Conservation (phyloP, 2,329 filamentous ascomycete genomes). For the Colletotrichum chlorophyti region DNA sequence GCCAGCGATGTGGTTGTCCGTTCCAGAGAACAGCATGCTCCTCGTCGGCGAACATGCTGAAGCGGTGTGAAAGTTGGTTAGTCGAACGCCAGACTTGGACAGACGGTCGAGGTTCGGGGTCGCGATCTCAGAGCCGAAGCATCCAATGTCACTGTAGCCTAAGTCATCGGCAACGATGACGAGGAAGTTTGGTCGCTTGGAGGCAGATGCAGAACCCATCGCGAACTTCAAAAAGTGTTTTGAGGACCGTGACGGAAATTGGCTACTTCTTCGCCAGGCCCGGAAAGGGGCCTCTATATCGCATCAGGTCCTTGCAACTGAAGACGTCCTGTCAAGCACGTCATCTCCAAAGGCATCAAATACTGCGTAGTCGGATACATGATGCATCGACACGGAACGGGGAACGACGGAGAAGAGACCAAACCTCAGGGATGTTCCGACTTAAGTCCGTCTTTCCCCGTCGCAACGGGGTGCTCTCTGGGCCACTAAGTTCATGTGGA, state of each 20-base stretch:
- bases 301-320: no score
- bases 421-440: no score
- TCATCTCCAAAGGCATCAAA: no score
- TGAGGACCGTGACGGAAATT: background rate
- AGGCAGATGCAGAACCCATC: conserved; percentile 10
- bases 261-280: no score
- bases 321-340: no score
- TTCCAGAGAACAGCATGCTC: conserved; percentile 66
- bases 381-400: no score
- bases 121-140: conserved; percentile 41
- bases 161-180: conserved; percentile 43
- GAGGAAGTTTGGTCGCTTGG: conserved; percentile 39
- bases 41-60: conserved; percentile 65
- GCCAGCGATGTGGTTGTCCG: conserved; percentile 61
- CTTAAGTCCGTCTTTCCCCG: no score
- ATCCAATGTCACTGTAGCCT: conserved; percentile 39
- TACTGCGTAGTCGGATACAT: no score
- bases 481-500: no score
- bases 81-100: conserved; percentile 53
- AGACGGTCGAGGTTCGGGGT: conserved; percentile 45
- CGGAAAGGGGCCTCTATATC: no score
- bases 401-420: no score
- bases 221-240: background rate
- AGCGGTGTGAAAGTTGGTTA: conserved; percentile 65
- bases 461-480: no score